These are phyloP conservation scores for Peniophora sp. DNA, from an alignment of 1,284 basidiomycete genomes.

Conservation along the genomic window DNA sequence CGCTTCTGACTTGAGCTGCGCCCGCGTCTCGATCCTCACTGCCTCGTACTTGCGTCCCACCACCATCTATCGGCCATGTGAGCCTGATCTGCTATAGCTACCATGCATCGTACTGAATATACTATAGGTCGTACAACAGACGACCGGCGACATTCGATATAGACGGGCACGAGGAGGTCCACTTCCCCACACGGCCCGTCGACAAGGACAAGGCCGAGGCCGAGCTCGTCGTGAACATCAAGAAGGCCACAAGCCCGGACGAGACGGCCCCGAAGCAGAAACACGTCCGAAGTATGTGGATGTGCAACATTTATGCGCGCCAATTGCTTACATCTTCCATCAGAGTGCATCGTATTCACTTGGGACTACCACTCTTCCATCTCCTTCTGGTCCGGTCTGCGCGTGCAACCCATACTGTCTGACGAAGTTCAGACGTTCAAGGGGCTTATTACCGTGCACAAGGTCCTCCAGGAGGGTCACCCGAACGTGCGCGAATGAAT, in stretches of 20 bases:
- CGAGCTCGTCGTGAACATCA: conserved; percentile 88
- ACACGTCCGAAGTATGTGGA: conserved; percentile 84
- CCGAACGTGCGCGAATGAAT: conserved; percentile 58
- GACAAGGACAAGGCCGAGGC: conserved; percentile 95
- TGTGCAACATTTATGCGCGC: conserved; percentile 3
- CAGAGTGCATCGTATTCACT: conserved; percentile 95
- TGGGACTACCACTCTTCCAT: conserved; percentile 98
- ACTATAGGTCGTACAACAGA: conserved; percentile 22
- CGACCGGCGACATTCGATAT: conserved; percentile 47
- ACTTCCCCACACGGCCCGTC: conserved; percentile 91
- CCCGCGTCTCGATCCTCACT: no score
- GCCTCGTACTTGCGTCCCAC: no score
- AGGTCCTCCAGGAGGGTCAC: conserved; percentile 92
- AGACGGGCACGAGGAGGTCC: conserved; percentile 63
- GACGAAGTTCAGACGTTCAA: conserved; percentile 98
- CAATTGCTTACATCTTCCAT: background rate
- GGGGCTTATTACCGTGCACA: conserved; percentile 91
- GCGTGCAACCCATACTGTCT: conserved; percentile 89
- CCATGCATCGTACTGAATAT: background rate
- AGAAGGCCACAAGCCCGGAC: conserved; percentile 92
- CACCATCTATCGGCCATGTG: conserved; percentile 3
- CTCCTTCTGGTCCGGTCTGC: conserved; percentile 92
- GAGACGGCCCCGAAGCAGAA: conserved; percentile 95
- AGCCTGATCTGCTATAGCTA: background rate
- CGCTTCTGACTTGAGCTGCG: no score